Base-by-base conservation (phyloP, 805 yeast species). In the Metschnikowia similis region DNA sequence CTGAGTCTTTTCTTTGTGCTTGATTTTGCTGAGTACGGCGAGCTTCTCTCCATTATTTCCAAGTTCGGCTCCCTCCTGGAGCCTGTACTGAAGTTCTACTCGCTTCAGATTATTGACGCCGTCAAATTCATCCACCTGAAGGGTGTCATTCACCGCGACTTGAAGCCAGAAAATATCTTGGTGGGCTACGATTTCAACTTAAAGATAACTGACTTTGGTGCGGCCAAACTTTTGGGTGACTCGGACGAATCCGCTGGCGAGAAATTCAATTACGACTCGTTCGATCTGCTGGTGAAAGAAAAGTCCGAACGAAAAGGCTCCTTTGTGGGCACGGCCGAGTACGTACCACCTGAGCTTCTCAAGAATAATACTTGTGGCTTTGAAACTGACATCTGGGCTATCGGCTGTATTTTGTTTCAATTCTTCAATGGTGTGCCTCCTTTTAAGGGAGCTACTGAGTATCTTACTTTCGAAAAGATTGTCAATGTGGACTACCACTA, bases 271-370 rank as follows among this genome's bases (percentile, higher is more conserved):
- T 68, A 66, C 53, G 64, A 63, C 40, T 57, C 60, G 17, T 57
- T 66, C 6, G 52, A 52, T 29, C 48, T 41, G 13, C 70, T 65
- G 34, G 69, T 74, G 16, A 36, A 37, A 14, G 48, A 49, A 38
- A 45, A 44, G 11, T 29, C 38, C 35, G 58, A 54, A 16, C 53
- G 74, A n/a, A 66, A 66, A 49, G 76, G 73, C 21, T 90, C 97
- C 0, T 94, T 92, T 72, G 98, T 92, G 3, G 99, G 99, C 0
- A 92, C 99, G 0, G 98, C 98, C 0, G 97, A 91, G 63, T 91
- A 91, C 62, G 97, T 94, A 2, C 85, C 96, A 0, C 99, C 98
- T 0, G 99, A 94, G 65, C 71, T 94, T 37, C 72, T 94, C 44
- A 79, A 83, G 44, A 76, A 80, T 59, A 94, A 92, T 64, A 74